Evolutionary conservation across 2,329 filamentous ascomycete species (phyloP).

Genomic region (Colletotrichum gloeosporioides): DNA sequence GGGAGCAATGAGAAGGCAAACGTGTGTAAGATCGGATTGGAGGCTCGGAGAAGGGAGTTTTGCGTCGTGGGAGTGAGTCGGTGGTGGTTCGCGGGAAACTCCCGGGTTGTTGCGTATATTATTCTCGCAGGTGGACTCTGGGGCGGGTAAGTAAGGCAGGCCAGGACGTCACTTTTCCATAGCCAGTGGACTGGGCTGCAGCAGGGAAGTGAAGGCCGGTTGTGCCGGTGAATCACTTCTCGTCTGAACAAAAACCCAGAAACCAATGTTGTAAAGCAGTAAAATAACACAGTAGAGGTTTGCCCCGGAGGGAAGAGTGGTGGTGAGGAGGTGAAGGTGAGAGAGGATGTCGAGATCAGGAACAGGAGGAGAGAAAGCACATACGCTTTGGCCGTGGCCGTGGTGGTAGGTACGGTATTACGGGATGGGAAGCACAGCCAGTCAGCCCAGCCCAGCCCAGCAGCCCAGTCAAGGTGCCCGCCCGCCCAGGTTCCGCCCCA

Average conservation of each 20-base stretch:
- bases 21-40: background rate
- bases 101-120: conserved; percentile 2
- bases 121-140: conserved; percentile 18
- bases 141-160: background rate
- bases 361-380: conserved; percentile 3
- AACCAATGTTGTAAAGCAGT: background rate
- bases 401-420: background rate
- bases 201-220: background rate
- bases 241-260: background rate
- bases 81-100: background rate
- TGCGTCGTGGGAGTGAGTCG: background rate
- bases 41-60: background rate
- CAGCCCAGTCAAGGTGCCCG: background rate
- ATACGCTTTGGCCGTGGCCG: background rate
- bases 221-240: background rate
- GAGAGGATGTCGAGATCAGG: conserved; percentile 5
- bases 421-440: conserved; percentile 8
- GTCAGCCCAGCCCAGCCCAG: conserved; percentile 17
- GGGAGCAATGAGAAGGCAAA: background rate
- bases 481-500: background rate
- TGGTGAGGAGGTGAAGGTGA: conserved; percentile 13
- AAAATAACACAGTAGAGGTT: background rate
- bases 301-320: background rate
- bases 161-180: conserved; percentile 22
- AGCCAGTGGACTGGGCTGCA: conserved; percentile 1